A percentile compares a stretch with the other conserved stretches of the same genome.
phyloP scores from a whole-genome alignment of 306 rosid genomes.

The Urtica urens region DNA sequence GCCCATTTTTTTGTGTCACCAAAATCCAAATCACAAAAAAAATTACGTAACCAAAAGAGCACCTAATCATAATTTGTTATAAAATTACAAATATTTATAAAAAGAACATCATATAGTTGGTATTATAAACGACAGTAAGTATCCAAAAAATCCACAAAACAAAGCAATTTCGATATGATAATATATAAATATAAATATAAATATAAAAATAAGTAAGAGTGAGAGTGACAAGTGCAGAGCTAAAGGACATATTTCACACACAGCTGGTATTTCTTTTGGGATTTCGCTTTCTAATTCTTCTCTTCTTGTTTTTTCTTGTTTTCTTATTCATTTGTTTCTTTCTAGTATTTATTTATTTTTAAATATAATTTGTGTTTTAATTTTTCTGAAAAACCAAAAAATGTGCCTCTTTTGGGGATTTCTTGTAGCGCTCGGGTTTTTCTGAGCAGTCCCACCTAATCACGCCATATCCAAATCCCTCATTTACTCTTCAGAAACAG shows the following conservation, averaged over 20 bases:
- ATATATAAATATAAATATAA: no score
- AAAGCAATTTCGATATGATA: no score
- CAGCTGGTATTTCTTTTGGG: conserved; percentile 43
- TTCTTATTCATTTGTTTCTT: not conserved
- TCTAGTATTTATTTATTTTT: not conserved
- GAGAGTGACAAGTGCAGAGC: conserved; percentile 19
- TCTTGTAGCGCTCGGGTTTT: conserved; percentile 26
- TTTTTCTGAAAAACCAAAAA: not conserved
- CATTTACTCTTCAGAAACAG: conserved; percentile 6
- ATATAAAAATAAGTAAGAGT: conserved; percentile 6
- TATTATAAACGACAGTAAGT: no score
- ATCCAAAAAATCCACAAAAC: no score
- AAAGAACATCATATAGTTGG: no score
- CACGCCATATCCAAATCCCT: conserved; percentile 24
- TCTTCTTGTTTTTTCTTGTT: not conserved
- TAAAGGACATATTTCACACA: conserved; percentile 32
- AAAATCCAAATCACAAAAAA: not conserved
- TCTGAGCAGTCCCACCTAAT: conserved; percentile 26
- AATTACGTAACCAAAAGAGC: no score
- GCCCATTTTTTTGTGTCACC: conserved; percentile 25
- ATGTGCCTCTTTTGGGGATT: conserved; percentile 18
- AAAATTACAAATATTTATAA: no score
- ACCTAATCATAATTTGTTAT: no score
- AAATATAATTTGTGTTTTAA: not conserved
- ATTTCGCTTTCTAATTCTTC: conserved; percentile 14